A percentile compares a stretch with the other conserved stretches of the same genome.
Evolutionary conservation across 805 yeast genomes (phyloP).

Genomic region (Wickerhamiella sergipiensis): DNA sequence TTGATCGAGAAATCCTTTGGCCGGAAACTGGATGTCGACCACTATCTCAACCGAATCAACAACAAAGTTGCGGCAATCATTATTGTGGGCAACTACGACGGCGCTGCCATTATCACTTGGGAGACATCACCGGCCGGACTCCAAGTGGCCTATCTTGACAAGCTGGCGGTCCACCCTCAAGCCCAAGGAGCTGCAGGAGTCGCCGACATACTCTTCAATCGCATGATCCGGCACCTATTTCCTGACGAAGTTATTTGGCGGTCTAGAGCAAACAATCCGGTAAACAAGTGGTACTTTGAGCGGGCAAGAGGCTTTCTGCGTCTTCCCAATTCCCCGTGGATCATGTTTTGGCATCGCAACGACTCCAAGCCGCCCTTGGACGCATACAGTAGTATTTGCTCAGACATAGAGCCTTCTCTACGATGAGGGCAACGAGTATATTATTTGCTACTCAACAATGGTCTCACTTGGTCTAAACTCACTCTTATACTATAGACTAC

Average conservation of each 20-base stretch:
- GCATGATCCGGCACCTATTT: conserved; percentile 49
- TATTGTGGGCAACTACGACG: conserved; percentile 88
- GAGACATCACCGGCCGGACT: conserved; percentile 34
- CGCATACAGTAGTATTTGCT: conserved; percentile 41
- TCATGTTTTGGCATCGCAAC: conserved; percentile 33
- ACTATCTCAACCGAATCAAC: conserved; percentile 54
- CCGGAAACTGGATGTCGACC: conserved; percentile 46
- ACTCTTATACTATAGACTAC: too few relatives aligned
- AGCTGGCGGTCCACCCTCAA: conserved; percentile 75
- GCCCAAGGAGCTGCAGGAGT: conserved; percentile 87
- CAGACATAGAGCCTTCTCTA: conserved; percentile 43
- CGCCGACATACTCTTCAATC: conserved; percentile 84
- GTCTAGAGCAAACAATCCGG: conserved; percentile 74
- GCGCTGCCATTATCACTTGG: conserved; percentile 85
- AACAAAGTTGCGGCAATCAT: conserved; percentile 60
- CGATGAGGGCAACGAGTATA: too few relatives aligned
- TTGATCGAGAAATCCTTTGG: conserved; percentile 74
- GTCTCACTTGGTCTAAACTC: too few relatives aligned
- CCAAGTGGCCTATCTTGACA: conserved; percentile 69
- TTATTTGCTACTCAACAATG: too few relatives aligned
- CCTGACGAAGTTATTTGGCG: conserved; percentile 79
- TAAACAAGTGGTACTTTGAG: conserved; percentile 96
- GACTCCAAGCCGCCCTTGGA: conserved; percentile 26
- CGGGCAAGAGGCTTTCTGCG: conserved; percentile 60
- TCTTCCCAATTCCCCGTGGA: conserved; percentile 30